Percentiles rank a stretch among this genome's conserved stretches.
These are phyloP conservation scores for Dryadomyces sulphureus DNA, from an alignment of 2,329 filamentous ascomycete species.

Conservation along the genomic window DNA sequence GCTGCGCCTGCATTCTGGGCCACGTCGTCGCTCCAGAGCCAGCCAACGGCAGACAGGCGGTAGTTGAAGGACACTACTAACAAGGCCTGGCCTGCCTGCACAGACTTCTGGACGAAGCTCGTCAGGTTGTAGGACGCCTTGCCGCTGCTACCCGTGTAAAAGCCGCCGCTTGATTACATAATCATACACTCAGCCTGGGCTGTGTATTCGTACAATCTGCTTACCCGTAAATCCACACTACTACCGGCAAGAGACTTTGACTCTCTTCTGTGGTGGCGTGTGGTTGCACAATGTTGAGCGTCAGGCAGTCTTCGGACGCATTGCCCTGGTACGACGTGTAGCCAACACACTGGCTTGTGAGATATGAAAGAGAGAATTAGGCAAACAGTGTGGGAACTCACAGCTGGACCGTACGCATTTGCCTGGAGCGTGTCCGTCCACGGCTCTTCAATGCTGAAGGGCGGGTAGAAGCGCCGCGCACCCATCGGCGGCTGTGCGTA, in stretches of 20 bases:
- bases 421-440: slow-evolving; percentile 27
- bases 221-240: slow-evolving; percentile 41
- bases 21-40: slow-evolving; percentile 30
- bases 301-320: slow-evolving; percentile 41
- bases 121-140: slow-evolving; percentile 44
- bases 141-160: slow-evolving; percentile 22
- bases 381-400: too few species aligned
- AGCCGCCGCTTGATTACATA: background rate
- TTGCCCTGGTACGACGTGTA: slow-evolving; percentile 17
- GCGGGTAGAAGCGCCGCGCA: slow-evolving; percentile 15
- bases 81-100: slow-evolving; percentile 27
- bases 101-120: slow-evolving; percentile 34
- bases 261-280: too few species aligned
- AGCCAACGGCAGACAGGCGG: slow-evolving; percentile 34
- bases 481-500: slow-evolving; percentile 27
- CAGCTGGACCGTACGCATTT: slow-evolving; percentile 24
- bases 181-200: background rate
- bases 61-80: slow-evolving; percentile 32
- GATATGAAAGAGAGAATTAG: too few species aligned
- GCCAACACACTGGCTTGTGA: slow-evolving; percentile 24
- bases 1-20: slow-evolving; percentile 20
- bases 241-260: slow-evolving; percentile 28
- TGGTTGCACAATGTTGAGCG: slow-evolving; percentile 45
- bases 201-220: slow-evolving; percentile 4
- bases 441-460: slow-evolving; percentile 19